Base-by-base conservation (phyloP, 257 asterid species). In the Capsicum pubescens region DNA sequence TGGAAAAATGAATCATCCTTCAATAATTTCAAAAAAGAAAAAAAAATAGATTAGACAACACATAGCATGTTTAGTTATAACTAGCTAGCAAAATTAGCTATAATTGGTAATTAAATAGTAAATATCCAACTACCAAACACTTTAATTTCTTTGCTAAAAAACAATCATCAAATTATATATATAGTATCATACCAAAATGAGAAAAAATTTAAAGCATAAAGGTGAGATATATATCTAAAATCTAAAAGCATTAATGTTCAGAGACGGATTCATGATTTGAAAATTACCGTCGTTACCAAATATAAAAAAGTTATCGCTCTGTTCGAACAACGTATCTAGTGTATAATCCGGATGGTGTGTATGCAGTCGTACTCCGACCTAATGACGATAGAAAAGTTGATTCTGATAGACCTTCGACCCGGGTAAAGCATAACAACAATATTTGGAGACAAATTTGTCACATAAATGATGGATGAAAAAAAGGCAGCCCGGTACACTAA, bases 1-100 rank as follows among this genome's bases (percentile, higher is more conserved):
- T 77, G 64, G 82, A 77, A 77, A 76, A 54, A 77, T 77, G 82
- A 54, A 77, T 77, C 82, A 77, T 8, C 82, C 21, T 26, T 77
- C 64, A 77, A 77, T 54, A 8, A 54, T 77, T 77, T 9, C 32
- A 26, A 26, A 26, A 26, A 26, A 26, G 2, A 1, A 26, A 26
- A 46, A 77, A 44, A 66, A 77, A 14, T 26, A 77, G 81, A 52
- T 26, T 26, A 50, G 80, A 74, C 80, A 74, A 74, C 81, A 74
- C 60, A 72, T 11, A 72, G 16, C 42, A 48, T 6, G 11, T 7
- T 59, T 72, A 48, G 19, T n/a, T 12, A 50, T 12, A 74, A 21
- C 80, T n/a, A 48, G 48, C 80, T n/a, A 48, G 48, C 80, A 72
- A 72, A 72, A 6, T 72, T 50, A 50, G 14, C 61, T 16, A 48